Base-by-base conservation (phyloP, 2,329 filamentous ascomycete genomes). In the Colletotrichum tropicale region DNA sequence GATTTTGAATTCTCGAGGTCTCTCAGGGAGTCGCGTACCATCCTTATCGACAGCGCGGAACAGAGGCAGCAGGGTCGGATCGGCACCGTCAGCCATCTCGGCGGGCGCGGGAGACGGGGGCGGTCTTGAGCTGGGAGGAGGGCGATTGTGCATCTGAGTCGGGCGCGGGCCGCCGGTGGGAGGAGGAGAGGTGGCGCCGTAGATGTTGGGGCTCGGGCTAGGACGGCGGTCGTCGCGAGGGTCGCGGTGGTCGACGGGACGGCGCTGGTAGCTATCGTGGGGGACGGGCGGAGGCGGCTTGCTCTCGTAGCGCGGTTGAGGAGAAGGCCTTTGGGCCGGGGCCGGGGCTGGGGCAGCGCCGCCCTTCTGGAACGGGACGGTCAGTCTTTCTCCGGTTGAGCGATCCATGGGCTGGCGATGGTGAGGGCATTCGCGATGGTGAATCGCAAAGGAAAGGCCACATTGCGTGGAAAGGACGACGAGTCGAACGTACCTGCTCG, bases 1-100 rank as follows among this genome's bases (percentile, higher is more conserved):
- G 77, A 71, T 32, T 26, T 48, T 48, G 32, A 28, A 4, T 52
- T 48, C 24, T 30, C 12, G 34, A 12, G n/a, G 21, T 15, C 12
- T 69, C 18, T 38, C 52, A 52, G n/a, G 32, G 28, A 24, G 61
- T 28, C 38, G 61, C 87, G 79, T 87, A 94, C 94, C 90, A 85
- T 95, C 91, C 82, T 95, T 96, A 86, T 99, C 98, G 16, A 98
- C 96, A 2, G 96, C 95, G 76, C 94, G 91, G 87, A 98, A 99
- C 30, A 98, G 88, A 6, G 94, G 94, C 83, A 95, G 92, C 21
- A 99, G 89, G 1, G 92, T 93, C n/a, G 93, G 90, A 81, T 96
- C 94, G 67, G 92, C 90, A 64, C 87, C 86, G 60, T 84, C 80
- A 30, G 82, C 82, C 36, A 82, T 84, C 32, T 89, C 81, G 79